phyloP scores from a whole-genome alignment of 2,329 filamentous ascomycete genomes.

The Drechslera avenae region DNA sequence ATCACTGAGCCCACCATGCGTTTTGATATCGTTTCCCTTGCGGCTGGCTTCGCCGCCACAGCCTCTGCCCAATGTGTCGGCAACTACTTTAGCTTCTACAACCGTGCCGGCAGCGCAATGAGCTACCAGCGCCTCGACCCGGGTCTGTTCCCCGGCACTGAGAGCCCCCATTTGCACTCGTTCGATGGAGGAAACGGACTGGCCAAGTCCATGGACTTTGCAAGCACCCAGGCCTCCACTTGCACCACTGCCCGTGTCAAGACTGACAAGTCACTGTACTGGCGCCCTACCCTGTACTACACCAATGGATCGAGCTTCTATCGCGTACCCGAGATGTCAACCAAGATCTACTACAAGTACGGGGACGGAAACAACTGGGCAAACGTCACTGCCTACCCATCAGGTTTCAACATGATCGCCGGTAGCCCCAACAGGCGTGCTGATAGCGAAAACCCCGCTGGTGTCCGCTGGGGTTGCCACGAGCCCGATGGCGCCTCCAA shows the following conservation, averaged over 20 bases:
- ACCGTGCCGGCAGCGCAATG: constrained; percentile 41
- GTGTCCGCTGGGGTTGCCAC: constrained; percentile 44
- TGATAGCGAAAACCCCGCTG: constrained; percentile 36
- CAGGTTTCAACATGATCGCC: constrained; percentile 46
- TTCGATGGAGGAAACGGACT: constrained; percentile 48
- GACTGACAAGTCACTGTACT: constrained; percentile 47
- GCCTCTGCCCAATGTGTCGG: constrained; percentile 43
- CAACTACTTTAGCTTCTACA: constrained; percentile 49
- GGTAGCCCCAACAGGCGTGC: constrained; percentile 40
- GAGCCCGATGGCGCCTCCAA: constrained; percentile 29
- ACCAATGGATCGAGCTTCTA: constrained; percentile 45
- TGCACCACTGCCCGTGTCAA: constrained; percentile 48
- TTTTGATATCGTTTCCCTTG: constrained; percentile 33
- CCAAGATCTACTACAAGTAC: constrained; percentile 49
- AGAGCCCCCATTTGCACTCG: constrained; percentile 46
- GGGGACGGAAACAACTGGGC: constrained; percentile 40
- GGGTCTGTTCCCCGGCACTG: constrained; percentile 39
- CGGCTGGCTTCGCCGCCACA: constrained; percentile 39
- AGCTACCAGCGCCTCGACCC: constrained; percentile 47
- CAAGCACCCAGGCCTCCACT: constrained; percentile 33
- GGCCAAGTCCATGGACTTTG: constrained; percentile 33
- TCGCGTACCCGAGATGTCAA: constrained; percentile 42
- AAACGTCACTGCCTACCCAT: constrained; percentile 46
- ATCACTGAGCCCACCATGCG: constrained; percentile 30
- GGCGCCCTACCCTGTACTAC: constrained; percentile 47